Base-by-base conservation (phyloP, 2,329 filamentous ascomycete genomes). In the Ascochyta fabae region DNA sequence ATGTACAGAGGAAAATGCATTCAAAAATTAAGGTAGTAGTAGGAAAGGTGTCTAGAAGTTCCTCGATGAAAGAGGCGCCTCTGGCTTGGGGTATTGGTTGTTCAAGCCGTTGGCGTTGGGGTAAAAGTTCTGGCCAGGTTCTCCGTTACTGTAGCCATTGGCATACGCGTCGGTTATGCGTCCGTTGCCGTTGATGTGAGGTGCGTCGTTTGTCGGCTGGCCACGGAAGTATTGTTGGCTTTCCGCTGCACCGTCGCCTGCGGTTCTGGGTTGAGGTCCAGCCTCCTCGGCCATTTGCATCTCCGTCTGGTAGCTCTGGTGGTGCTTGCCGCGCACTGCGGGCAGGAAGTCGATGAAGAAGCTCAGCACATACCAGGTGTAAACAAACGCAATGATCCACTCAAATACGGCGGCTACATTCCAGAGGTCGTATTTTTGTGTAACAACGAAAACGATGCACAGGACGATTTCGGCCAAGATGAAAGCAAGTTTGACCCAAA, bases 301-400 rank as follows among this genome's bases (percentile, higher is more conserved):
- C 40, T 74, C 65, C 3, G 73, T 76, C 53, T 71, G 65, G 47
- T 62, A 56, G 49, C 67, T 70, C 55, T 78, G 70, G 57, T 75
- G 72, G 62, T 78, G 72, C 61, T 83, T 85, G 10, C 86, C 89
- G 59, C 84, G 80, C 2, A 89, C 80, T 10, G 91, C 91, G 0
- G 95, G 95, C 61, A 90, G 83, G 45, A 99, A 86, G 77, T 99
- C 94, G 72, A 97, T 83, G 69, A 89, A 84, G 80, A 96, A 98
- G 58, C 89, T 92, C 60, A 94, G 84, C 58, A 96, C 83, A 78
- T 96, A 98, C 70, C 93, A 89, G 48, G 90, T 91, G 78, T 93
- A 97, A 70, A 96, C 82, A 70, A 96, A 87, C 29, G 92, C 86
- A 61, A 97, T 86, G 57, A 86, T 74, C 86, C 86, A 89, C 78